Evolutionary conservation across 768 basidiomycete genomes (phyloP).

Genomic region (Boletus edulis): DNA sequence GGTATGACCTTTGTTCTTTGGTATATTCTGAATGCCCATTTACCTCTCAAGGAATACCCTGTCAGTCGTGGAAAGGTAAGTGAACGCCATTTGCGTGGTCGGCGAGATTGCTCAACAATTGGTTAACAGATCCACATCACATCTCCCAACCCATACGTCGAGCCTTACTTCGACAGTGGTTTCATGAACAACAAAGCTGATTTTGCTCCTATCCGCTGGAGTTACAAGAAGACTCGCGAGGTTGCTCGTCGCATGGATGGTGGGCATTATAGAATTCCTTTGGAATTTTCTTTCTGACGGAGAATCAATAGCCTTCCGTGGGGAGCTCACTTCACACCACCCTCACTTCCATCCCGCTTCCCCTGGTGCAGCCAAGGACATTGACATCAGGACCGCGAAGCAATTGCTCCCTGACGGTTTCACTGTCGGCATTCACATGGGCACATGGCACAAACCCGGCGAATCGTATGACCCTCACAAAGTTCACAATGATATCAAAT

Average conservation of each 20-base stretch:
- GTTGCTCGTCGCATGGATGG: slow-evolving; percentile 71
- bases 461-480: slow-evolving; percentile 52
- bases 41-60: slow-evolving; percentile 51
- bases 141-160: slow-evolving; percentile 58
- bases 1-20: slow-evolving; percentile 4
- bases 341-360: slow-evolving; percentile 73
- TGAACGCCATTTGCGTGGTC: background rate
- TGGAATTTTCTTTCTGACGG: background rate
- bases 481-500: slow-evolving; percentile 64
- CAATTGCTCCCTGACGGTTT: slow-evolving; percentile 56
- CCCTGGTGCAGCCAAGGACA: slow-evolving; percentile 55
- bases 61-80: slow-evolving; percentile 66
- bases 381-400: slow-evolving; percentile 68
- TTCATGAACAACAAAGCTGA: slow-evolving; percentile 81
- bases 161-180: slow-evolving; percentile 68
- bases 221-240: slow-evolving; percentile 75
- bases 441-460: slow-evolving; percentile 58
- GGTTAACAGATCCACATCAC: slow-evolving; percentile 56
- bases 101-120: background rate
- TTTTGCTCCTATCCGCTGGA: slow-evolving; percentile 74
- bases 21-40: background rate
- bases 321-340: slow-evolving; percentile 70
- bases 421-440: slow-evolving; percentile 74
- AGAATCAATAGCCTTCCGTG: slow-evolving; percentile 53
- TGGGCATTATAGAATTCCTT: slow-evolving; percentile 20